A percentile compares a stretch with the other conserved stretches of the same genome.
Conservation (phyloP, 2,329 filamentous ascomycete genomes). For the Trichoderma aggressivum region DNA sequence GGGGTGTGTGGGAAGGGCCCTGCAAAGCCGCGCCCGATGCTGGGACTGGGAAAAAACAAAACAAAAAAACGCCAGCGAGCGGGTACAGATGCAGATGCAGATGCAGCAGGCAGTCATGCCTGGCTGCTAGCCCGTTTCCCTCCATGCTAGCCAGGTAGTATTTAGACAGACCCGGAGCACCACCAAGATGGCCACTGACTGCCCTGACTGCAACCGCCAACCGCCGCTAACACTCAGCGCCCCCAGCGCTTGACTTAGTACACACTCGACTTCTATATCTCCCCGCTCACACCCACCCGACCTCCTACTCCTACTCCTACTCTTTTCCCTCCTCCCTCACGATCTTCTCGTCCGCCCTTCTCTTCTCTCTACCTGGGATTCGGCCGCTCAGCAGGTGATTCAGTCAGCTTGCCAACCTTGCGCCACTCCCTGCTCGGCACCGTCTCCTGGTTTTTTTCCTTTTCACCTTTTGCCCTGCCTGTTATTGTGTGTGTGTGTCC, state of each 20-base stretch:
- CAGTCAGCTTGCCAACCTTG: constrained; percentile 28
- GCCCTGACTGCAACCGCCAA: constrained; percentile 13
- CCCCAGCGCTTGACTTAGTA: constrained; percentile 16
- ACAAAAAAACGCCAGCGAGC: constrained; percentile 16
- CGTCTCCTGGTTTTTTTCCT: constrained; percentile 45
- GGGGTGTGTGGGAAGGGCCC: not conserved
- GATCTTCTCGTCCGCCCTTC: constrained; percentile 56
- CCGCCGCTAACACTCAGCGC: constrained; percentile 17
- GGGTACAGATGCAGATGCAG: constrained; percentile 18
- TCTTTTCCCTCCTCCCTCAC: constrained; percentile 48
- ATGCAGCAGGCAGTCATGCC: constrained; percentile 17
- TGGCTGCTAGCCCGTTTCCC: not conserved
- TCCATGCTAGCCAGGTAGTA: not conserved
- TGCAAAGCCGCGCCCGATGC: not conserved
- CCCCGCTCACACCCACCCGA: constrained; percentile 47
- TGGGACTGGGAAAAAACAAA: not conserved
- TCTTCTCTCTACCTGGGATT: constrained; percentile 50
- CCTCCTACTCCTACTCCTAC: constrained; percentile 27
- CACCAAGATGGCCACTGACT: constrained; percentile 1
- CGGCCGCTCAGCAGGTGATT: constrained; percentile 59
- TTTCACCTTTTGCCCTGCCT: constrained; percentile 35
- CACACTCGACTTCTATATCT: constrained; percentile 32
- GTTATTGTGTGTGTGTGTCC: not conserved
- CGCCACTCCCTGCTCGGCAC: constrained; percentile 46
- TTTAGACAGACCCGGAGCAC: constrained; percentile 1